Percentiles rank a stretch among this genome's conserved stretches.
These are phyloP conservation scores for Acer yangbiense DNA, from an alignment of 345 rosid genomes.

Conservation along the genomic window DNA sequence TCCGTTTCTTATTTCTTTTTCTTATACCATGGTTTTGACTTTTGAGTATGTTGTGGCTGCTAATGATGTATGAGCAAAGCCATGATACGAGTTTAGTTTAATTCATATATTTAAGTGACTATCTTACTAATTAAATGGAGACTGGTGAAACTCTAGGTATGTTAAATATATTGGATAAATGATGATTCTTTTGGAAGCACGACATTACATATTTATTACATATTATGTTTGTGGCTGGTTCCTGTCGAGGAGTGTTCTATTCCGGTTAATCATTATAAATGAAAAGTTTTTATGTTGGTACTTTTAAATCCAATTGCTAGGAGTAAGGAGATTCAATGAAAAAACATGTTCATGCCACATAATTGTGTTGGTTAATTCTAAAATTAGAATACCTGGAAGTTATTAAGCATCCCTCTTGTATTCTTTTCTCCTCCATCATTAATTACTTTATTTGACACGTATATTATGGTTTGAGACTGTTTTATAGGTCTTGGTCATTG, in stretches of 20 bases:
- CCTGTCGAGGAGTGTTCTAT: neutral
- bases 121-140: too few species aligned
- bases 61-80: neutral
- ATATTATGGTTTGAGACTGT: too few species aligned
- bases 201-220: neutral
- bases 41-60: neutral
- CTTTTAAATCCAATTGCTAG: neutral
- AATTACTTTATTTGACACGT: neutral
- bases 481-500: neutral
- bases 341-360: neutral
- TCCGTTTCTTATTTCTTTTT: neutral
- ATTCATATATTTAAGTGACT: neutral
- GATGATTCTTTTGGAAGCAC: neutral
- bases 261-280: neutral
- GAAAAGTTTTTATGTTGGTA: neutral
- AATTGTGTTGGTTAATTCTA: neutral
- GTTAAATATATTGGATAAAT: neutral
- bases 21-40: constrained; percentile 1
- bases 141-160: neutral
- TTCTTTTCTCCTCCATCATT: neutral
- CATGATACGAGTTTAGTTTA: neutral
- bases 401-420: neutral
- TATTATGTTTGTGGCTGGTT: neutral
- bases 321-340: neutral
- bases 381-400: neutral